Base-by-base conservation (phyloP, 345 rosid genomes). In the Ceriops zippeliana region DNA sequence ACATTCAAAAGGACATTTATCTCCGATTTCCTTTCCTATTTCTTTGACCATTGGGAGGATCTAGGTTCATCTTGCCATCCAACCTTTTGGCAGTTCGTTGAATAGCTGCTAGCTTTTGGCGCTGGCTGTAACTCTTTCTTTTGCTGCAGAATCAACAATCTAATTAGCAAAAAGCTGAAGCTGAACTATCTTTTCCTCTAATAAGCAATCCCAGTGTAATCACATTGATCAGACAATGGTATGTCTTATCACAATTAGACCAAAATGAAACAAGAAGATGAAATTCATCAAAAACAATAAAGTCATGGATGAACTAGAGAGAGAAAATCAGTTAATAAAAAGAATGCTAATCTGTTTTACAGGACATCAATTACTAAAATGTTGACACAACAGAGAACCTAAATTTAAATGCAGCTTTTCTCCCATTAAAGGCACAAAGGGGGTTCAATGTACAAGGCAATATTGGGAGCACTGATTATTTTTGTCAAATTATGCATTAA, bases 81-180 rank as follows among this genome's bases (percentile, higher is more conserved):
- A 88, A 73, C 77, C 81, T 87, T 79, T 83, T 83, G 3, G 89
- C 87, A 4, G 85, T 60, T 4, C 86, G 87, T 77, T 84, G 85
- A 70, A 84, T 78, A 26, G 87, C 86, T 53, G 83, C 89, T 56
- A 73, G 83, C 75, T 69, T 88, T 71, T 83, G 80, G 73, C 82
- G 84, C 54, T 77, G 89, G 42, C 65, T 78, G 54, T 73, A 67
- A 65, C 85, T 83, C 82, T 79, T 85, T 52, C 89, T 81, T 81
- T 82, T 86, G 83, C 91, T 85, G 80, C 75, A 80, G 58, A 7
- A 11, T 46, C 53, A 30, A 65, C 32, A 24, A 58, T 24, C 2
- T 54, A 28, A 22, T 56, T 51, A 37, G 52, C 32, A 49, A 38
- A 4, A 28, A 1, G 10, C 9, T 38, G 26, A 37, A 5, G 10